Base-by-base conservation (phyloP, 306 rosid genomes). In the Rubus idaeus region DNA sequence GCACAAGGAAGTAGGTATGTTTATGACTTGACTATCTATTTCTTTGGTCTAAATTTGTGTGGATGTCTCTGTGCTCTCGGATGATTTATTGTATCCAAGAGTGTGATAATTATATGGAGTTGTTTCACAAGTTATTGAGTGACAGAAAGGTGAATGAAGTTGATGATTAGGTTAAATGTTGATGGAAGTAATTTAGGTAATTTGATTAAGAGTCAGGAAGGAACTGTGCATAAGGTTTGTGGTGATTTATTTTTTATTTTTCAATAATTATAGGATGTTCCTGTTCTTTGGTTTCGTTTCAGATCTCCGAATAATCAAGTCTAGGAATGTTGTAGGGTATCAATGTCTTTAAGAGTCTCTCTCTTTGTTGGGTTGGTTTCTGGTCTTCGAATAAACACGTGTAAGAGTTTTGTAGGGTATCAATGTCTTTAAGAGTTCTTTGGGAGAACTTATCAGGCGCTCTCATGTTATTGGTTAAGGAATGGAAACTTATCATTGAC, bases 1-100 rank as follows among this genome's bases (percentile, higher is more conserved):
- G 82, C 93, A 83, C 83, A 88, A 91, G 79, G 89, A 81, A 83
- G 78, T 82, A 86, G 98, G 98, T 94, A 83, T 73, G 88, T 79
- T 53, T 61, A 50, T 79, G 30, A n/a, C 40, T 73, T 47, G 11
- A 60, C 8, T 66, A 26, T 71, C 70, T 65, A 55, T 44, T 7
- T 55, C 40, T 35, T 52, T 72, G 37, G 39, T 40, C n/a, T 23
- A 0, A 1, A 23, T 23, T 23, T 23, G 26, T 23, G 26, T 23
- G 26, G 26, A 23, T 23, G 26, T 23, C 26, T 23, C 26, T 23
- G 26, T 23, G 26, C 26, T 23, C 26, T 23, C 1, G 26, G 26
- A 23, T 23, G 26, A 57, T 55, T 55, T 21, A 21, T 20, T n/a
- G 35, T 10, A 56, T 20, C 3, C 9, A 55, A 56, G 7, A 58